Percentiles rank a stretch among this genome's conserved stretches.
phyloP scores from a whole-genome alignment of 176 grass and related monocot species.

The Oryza coarctata region DNA sequence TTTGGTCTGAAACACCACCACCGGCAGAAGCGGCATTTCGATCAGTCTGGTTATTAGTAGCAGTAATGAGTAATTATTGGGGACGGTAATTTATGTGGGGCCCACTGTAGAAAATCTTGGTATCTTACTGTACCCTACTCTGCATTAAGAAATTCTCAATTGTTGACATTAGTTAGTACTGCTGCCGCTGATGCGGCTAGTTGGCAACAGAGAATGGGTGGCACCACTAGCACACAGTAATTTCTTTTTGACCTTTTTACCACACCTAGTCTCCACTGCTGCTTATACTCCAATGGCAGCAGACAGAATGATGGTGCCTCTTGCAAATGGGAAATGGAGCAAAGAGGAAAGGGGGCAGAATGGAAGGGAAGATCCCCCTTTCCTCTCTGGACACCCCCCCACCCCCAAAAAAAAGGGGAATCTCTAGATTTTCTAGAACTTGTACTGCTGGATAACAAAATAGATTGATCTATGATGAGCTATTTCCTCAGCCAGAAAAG shows the following conservation, averaged over 20 bases:
- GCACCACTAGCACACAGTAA: not conserved
- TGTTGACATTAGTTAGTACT: constrained; percentile 15
- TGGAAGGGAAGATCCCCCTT: constrained; percentile 26
- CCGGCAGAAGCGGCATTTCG: not conserved
- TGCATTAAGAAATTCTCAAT: not conserved
- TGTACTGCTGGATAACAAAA: constrained; percentile 52
- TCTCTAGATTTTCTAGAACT: constrained; percentile 54
- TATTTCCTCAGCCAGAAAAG: constrained; percentile 3
- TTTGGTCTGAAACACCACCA: not conserved
- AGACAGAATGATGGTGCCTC: constrained; percentile 40
- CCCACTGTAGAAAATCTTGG: not conserved
- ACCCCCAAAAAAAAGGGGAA: constrained; percentile 41
- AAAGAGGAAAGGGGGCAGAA: constrained; percentile 15
- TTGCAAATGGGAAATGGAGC: not conserved
- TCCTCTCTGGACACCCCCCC: constrained; percentile 20
- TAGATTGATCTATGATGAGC: constrained; percentile 19
- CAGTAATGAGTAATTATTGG: not conserved
- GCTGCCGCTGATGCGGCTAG: not conserved
- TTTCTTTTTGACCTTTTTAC: constrained; percentile 15
- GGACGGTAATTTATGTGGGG: not conserved
- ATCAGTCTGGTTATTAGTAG: not conserved
- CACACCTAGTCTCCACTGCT: constrained; percentile 1
- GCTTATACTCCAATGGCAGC: not conserved
- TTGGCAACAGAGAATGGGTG: constrained; percentile 10
- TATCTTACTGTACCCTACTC: constrained; percentile 10